Percentiles rank a stretch among this genome's conserved stretches.
These are phyloP conservation scores for Biscogniauxia mediterranea DNA, from an alignment of 2,329 filamentous ascomycete genomes.

Conservation along the genomic window DNA sequence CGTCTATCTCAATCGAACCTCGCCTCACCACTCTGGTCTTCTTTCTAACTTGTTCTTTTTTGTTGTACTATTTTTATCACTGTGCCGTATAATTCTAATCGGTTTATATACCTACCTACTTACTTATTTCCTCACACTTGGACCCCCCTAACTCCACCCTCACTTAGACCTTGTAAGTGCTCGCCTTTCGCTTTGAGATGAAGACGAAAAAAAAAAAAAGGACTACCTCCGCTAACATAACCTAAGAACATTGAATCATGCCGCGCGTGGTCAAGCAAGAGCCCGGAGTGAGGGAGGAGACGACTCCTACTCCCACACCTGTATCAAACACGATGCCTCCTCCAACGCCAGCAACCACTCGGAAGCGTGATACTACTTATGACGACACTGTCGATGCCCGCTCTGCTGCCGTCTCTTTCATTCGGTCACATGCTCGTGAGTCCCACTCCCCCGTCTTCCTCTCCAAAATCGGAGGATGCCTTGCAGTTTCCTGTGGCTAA, in stretches of 20 bases:
- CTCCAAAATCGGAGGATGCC: neutral
- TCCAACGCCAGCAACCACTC: constrained; percentile 13
- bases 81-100: neutral
- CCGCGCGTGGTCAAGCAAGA: constrained; percentile 21
- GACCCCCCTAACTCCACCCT: neutral
- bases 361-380: constrained; percentile 10
- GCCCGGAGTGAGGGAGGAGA: constrained; percentile 6
- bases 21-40: neutral
- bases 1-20: neutral
- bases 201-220: no score
- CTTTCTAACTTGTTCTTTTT: neutral
- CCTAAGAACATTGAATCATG: constrained; percentile 9
- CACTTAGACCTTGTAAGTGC: neutral
- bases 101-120: neutral
- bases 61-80: neutral
- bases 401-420: constrained; percentile 23
- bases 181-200: neutral
- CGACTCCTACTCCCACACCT: constrained; percentile 8
- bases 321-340: constrained; percentile 21
- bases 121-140: neutral
- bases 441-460: neutral
- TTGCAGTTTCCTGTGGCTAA: constrained; percentile 2
- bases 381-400: constrained; percentile 16
- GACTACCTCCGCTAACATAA: neutral
- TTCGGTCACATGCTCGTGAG: constrained; percentile 29